phyloP scores from a whole-genome alignment of 306 rosid genomes.

The Cicer cuneatum region DNA sequence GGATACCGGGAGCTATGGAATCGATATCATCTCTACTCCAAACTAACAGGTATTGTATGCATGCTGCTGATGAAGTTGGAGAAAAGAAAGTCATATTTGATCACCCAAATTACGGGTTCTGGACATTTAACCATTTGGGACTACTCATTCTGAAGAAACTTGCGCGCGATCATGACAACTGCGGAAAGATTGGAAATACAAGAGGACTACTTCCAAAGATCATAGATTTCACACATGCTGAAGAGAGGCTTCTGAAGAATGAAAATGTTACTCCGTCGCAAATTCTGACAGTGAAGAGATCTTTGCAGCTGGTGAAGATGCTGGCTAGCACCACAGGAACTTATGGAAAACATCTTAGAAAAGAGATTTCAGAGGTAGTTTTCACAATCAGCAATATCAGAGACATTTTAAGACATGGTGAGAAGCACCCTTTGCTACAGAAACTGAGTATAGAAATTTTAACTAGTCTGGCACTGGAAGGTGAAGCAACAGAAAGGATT shows the following conservation, averaged over 20 bases:
- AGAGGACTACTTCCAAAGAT: constrained; percentile 88
- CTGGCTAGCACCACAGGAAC: constrained; percentile 77
- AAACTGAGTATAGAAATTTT: constrained; percentile 82
- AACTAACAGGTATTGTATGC: constrained; percentile 55
- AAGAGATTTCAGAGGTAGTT: constrained; percentile 84
- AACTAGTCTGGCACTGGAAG: constrained; percentile 79
- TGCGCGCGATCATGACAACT: constrained; percentile 84
- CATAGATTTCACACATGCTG: constrained; percentile 77
- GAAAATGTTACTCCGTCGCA: constrained; percentile 57
- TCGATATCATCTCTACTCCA: constrained; percentile 88
- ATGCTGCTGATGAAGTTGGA: constrained; percentile 77
- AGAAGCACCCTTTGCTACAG: constrained; percentile 68
- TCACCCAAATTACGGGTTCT: constrained; percentile 62
- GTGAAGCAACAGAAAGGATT: constrained; percentile 79
- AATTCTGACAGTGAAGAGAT: constrained; percentile 70
- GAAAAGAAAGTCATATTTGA: constrained; percentile 67
- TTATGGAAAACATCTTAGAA: constrained; percentile 73
- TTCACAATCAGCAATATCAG: constrained; percentile 85
- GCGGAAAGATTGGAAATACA: constrained; percentile 93
- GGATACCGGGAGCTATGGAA: constrained; percentile 93
- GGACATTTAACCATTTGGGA: constrained; percentile 87
- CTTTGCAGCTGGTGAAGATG: constrained; percentile 89
- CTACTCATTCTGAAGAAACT: constrained; percentile 83
- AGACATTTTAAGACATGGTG: constrained; percentile 78
- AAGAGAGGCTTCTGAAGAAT: constrained; percentile 66